Base-by-base conservation (phyloP, 257 asterid genomes). In the Catharanthus roseus region DNA sequence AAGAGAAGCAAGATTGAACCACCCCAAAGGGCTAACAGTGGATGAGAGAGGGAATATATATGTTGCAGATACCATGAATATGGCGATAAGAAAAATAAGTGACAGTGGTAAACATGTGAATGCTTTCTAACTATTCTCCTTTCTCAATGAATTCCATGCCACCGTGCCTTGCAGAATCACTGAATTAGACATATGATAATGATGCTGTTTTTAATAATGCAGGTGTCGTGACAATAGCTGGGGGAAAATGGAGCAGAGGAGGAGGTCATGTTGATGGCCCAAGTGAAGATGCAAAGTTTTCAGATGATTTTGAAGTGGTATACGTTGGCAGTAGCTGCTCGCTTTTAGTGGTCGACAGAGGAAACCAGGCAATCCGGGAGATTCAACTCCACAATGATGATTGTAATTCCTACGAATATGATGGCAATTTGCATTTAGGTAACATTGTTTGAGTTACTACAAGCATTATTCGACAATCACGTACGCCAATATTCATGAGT, bases 221-320 rank as follows among this genome's bases (percentile, higher is more conserved):
- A 93, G 99, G 96, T 68, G 88, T 91, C 9, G 99, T 93, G 61
- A 93, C 97, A 0, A 82, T 93, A 68, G 97, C 99, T 0, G 99
- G 99, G 71, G 99, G 99, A 9, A 91, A 84, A 65, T 57, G 80
- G 76, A 82, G 83, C 33, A 79, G 96, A 54, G 96, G 92, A 79
- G 98, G 97, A 67, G 87, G 89, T 33, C 99, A 93, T 58, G 69
- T 84, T 21, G 99, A 93, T 68, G 99, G 99, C 26, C 99, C 97
- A 12, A 89, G 97, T 73, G 99, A 91, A 80, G 96, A 93, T 60
- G 96, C 97, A 9, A 86, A 81, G 68, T 89, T 93, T 75, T 93
- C 98, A 0, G 75, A 89, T 55, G 98, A 93, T 78, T 91, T 93
- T 72, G 99, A 93, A 69, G 67, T 93, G 57, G 85, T 91, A 55